phyloP scores from a whole-genome alignment of 805 yeast species.

The Nakazawaea populi region DNA sequence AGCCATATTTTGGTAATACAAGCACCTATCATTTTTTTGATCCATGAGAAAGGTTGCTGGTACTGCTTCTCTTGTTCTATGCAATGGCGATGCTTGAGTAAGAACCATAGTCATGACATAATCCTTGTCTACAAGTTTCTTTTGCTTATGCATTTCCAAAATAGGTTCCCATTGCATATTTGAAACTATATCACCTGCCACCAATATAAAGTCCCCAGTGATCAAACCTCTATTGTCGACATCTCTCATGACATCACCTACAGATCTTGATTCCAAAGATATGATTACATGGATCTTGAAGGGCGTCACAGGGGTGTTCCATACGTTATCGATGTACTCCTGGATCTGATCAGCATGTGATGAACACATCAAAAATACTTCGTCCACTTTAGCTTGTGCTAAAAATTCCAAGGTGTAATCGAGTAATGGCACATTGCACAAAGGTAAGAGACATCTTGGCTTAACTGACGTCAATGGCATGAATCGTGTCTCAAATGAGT shows the following conservation, averaged over 20 bases:
- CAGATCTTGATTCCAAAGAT: slow-evolving; percentile 82
- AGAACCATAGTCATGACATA: slow-evolving; percentile 93
- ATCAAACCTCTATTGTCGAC: slow-evolving; percentile 86
- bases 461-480: slow-evolving; percentile 82
- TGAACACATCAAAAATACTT: slow-evolving; percentile 85
- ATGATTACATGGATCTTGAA: slow-evolving; percentile 74
- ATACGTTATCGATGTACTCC: slow-evolving; percentile 68
- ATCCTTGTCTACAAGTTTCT: slow-evolving; percentile 74
- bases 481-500: slow-evolving; percentile 87
- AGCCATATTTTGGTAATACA: slow-evolving; percentile 79
- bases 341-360: slow-evolving; percentile 88
- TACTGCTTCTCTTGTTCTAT: slow-evolving; percentile 77
- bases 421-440: slow-evolving; percentile 89
- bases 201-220: slow-evolving; percentile 81
- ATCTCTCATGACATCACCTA: slow-evolving; percentile 97
- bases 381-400: slow-evolving; percentile 85
- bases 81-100: slow-evolving; percentile 77
- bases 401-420: slow-evolving; percentile 94
- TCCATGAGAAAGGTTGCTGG: slow-evolving; percentile 85
- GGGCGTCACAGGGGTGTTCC: slow-evolving; percentile 69
- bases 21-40: slow-evolving; percentile 64
- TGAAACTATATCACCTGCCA: slow-evolving; percentile 94
- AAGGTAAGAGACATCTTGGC: slow-evolving; percentile 88
- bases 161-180: slow-evolving; percentile 77
- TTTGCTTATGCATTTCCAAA: slow-evolving; percentile 64